Evolutionary conservation across 768 basidiomycete species (phyloP), one percentile per base, ranked within the genome.

Genomic region (Leccinum broughii): DNA sequence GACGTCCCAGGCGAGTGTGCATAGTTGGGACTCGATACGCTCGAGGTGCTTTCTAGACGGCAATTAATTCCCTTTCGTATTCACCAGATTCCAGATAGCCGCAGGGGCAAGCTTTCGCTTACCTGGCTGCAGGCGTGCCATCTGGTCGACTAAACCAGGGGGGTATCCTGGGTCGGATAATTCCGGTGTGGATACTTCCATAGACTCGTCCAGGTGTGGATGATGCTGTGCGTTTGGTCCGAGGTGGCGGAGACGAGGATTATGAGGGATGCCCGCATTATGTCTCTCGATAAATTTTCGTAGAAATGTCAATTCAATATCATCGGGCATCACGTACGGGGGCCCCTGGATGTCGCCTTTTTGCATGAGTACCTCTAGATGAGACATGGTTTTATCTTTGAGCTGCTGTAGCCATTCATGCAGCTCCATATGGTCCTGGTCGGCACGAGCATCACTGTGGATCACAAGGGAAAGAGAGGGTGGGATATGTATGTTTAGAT

Each of bases 351-450:
- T 92, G 63, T 92, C 90, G 68, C 89, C 89, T 69, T 92, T 91
- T 70, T 92, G 90, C 88, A 92, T 92, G 66, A 92, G 84, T 3
- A 92, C 80, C 72, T 92, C 90, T 50, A 92, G 80, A 75, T 92
- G 89, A 51, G 89, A 89, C 90, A 92, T 92, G 55, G 88, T 90
- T 74, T 91, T 92, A 75, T 92, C 90, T 73, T 92, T 92, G 66
- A 92, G 79, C 72, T 92, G 90, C 66, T 92, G 90, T 2, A 92
- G 77, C 90, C 90, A 92, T 70, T 92, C 90, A 67, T 92, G 90
- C 22, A 92, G 76, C 70, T 92, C 90, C 90, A 92, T 92, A 68
- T 92, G 90, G 70, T 92, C 90, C 71, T 91, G 90, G 77, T 92
- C 90, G 1, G 90, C 90, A 53, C 87, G 85, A 54, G 88, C 85